Percentiles rank a stretch among this genome's conserved stretches.
Evolutionary conservation across 495 filamentous ascomycete genomes (phyloP).

Genomic region (Penicillium manginii): DNA sequence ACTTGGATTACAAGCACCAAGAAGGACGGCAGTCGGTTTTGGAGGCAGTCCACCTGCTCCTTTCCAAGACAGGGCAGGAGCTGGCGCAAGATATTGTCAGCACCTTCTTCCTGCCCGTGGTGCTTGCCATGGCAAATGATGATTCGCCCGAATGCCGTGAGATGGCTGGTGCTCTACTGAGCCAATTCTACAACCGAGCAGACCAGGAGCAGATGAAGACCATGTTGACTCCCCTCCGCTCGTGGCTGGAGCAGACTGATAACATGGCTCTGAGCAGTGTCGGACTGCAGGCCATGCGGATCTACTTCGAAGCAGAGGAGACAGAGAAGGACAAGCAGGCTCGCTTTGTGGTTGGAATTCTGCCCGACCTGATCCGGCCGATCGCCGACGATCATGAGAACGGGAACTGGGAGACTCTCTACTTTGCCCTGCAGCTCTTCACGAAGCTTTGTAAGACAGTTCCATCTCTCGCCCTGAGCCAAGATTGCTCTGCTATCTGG

Average conservation of each 20-base stretch:
- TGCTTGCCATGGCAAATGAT: constrained; percentile 86
- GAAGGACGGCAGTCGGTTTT: constrained; percentile 89
- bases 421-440: constrained; percentile 70
- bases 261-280: constrained; percentile 70
- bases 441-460: constrained; percentile 68
- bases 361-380: constrained; percentile 55
- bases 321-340: constrained; percentile 66
- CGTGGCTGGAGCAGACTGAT: constrained; percentile 76
- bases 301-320: constrained; percentile 76
- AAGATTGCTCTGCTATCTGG: constrained; percentile 66
- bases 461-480: constrained; percentile 62
- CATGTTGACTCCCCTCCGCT: constrained; percentile 68
- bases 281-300: constrained; percentile 76
- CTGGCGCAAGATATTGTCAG: constrained; percentile 79
- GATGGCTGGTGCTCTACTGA: constrained; percentile 78
- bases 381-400: constrained; percentile 49
- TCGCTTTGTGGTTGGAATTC: constrained; percentile 42
- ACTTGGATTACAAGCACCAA: constrained; percentile 85
- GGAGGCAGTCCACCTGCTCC: constrained; percentile 81
- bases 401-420: constrained; percentile 78
- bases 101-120: constrained; percentile 82
- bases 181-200: constrained; percentile 77
- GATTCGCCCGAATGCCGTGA: constrained; percentile 83
- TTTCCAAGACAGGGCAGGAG: constrained; percentile 79
- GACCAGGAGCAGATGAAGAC: constrained; percentile 70